Evolutionary conservation across 2,329 filamentous ascomycete genomes (phyloP), one percentile per base, ranked within the genome.

Genomic region (Ceratocystis colombiana): DNA sequence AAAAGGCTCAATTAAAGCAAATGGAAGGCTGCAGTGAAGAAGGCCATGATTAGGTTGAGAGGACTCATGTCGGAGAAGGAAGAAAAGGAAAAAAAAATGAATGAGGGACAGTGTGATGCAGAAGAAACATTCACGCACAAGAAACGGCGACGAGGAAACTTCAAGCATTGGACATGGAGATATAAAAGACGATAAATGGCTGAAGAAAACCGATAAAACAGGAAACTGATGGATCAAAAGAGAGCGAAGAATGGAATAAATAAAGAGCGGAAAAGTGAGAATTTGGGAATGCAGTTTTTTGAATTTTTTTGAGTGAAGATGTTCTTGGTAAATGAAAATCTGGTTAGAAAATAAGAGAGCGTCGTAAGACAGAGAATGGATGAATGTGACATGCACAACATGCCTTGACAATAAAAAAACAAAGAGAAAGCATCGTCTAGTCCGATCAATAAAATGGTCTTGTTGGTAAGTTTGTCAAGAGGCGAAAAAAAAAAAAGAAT

Each of bases 401-500:
- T 10, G 5, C 33, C 20, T 41, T 28, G 41, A 66, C 10, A 50
- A 25, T 53, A 59, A 61, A 48, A 30, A 62, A 30, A 30, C 3
- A 59, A 53, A 33, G 25, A 55, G 62, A 45, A 45, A 45, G 61
- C 37, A 66, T 41, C 62, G 65, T 64, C 48, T 64, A 55, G 55
- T 30, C 41, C 53, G 62, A 61, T 64, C 59, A 61, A 45, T 4
- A 41, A 41, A 30, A 46, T 45, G 28, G 64, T 64, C 64, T 66
- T 59, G 22, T 33, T 30, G 25, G 61, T 64, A 66, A 64, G 25
- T 62, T 65, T 41, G 37, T 41, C 37, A 15, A 15, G 37, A 17
- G 65, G 20, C 55, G 61, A 5, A 67, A 33, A 33, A n/a, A n/a
- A 66, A 10, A 66, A 10, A 55, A 64, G 48, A 63, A 63, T 25